Conservation (phyloP, 805 yeast species). For the Hanseniaspora nectarophila region DNA sequence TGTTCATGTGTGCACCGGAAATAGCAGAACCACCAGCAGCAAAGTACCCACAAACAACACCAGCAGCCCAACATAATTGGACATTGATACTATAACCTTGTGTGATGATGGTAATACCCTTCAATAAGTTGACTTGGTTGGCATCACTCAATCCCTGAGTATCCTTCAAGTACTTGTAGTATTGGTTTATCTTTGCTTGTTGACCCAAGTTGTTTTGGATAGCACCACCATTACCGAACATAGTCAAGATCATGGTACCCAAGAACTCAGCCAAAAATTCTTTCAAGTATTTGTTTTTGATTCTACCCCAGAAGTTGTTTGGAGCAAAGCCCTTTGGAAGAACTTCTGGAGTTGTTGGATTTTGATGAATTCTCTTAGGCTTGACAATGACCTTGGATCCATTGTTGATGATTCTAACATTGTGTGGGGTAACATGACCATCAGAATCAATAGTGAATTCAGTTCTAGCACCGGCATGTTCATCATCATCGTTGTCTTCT, state of each 20-base stretch:
- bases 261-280: constrained; percentile 41
- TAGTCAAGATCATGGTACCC: constrained; percentile 37
- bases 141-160: neutral
- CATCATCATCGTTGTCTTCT: neutral
- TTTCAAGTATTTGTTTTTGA: constrained; percentile 30
- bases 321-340: constrained; percentile 30
- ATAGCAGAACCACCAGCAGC: constrained; percentile 40
- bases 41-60: constrained; percentile 40
- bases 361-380: constrained; percentile 30
- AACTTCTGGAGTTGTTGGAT: constrained; percentile 31
- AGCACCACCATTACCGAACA: constrained; percentile 39
- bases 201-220: constrained; percentile 34
- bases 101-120: neutral
- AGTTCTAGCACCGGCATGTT: neutral
- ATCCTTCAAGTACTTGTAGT: neutral
- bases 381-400: constrained; percentile 24
- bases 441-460: too few species aligned
- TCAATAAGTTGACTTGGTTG: neutral
- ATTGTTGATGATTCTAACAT: constrained; percentile 1
- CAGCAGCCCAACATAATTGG: constrained; percentile 41
- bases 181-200: neutral
- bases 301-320: constrained; percentile 28
- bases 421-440: too few species aligned
- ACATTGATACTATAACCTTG: constrained; percentile 10
- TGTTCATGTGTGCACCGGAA: constrained; percentile 49